A percentile compares a stretch with the other conserved stretches of the same genome.
These are phyloP conservation scores for Penicillium robsamsonii DNA, from an alignment of 495 filamentous ascomycete genomes.

Conservation along the genomic window DNA sequence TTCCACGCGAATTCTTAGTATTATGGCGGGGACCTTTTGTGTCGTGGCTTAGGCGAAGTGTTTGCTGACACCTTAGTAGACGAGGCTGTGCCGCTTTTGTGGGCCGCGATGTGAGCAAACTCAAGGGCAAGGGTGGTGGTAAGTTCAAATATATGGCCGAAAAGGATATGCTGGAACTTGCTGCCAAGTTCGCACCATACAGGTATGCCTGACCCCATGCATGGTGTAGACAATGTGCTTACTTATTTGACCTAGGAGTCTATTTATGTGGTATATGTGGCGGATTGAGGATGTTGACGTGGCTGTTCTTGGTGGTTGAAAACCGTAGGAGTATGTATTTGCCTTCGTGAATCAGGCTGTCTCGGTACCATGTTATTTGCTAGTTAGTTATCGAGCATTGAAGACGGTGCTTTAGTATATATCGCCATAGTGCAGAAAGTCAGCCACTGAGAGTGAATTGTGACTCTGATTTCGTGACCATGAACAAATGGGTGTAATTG, in stretches of 20 bases:
- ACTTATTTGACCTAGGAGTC: constrained; percentile 45
- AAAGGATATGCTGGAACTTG: constrained; percentile 81
- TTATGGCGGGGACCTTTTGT: not conserved
- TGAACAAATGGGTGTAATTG: not conserved
- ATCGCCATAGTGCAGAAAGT: not conserved
- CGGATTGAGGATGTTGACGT: constrained; percentile 73
- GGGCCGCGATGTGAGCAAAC: constrained; percentile 75
- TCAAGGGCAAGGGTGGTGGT: constrained; percentile 76
- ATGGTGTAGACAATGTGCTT: constrained; percentile 8
- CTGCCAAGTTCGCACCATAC: constrained; percentile 80
- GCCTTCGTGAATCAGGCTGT: not conserved
- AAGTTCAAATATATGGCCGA: constrained; percentile 99
- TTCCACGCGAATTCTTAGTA: not conserved
- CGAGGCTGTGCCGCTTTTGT: constrained; percentile 87
- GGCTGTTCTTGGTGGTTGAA: constrained; percentile 53
- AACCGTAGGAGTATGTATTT: not conserved
- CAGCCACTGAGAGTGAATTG: not conserved
- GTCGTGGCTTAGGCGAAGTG: not conserved
- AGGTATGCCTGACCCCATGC: constrained; percentile 51
- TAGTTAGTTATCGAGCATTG: too few species aligned
- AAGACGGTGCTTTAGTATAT: not conserved
- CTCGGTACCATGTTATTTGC: not conserved
- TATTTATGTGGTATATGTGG: constrained; percentile 96
- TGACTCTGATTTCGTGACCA: not conserved
- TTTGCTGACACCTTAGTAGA: constrained; percentile 30